phyloP scores from a whole-genome alignment of 2,329 filamentous ascomycete genomes.

The Bipolaris sorokiniana region DNA sequence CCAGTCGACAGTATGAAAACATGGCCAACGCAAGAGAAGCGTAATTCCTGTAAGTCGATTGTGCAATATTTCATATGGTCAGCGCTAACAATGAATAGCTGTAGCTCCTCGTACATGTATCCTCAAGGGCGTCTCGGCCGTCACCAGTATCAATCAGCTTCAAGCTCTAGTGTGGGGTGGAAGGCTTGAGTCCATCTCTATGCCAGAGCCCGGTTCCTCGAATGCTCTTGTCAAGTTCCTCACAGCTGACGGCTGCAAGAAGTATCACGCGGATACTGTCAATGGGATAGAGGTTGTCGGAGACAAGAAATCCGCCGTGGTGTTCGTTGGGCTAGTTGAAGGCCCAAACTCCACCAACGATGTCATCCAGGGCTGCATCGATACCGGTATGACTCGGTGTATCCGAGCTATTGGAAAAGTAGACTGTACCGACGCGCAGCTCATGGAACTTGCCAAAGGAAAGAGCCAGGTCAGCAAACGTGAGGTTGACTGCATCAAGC shows the following conservation, averaged over 20 bases:
- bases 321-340: slow-evolving; percentile 39
- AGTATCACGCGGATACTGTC: slow-evolving; percentile 42
- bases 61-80: background rate
- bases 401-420: slow-evolving; percentile 53
- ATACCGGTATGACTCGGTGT: slow-evolving; percentile 53
- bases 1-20: slow-evolving; percentile 19
- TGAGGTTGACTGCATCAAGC: slow-evolving; percentile 54
- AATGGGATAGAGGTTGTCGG: slow-evolving; percentile 42
- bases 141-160: slow-evolving; percentile 35
- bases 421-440: slow-evolving; percentile 46
- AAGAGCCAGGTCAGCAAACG: slow-evolving; percentile 44
- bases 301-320: slow-evolving; percentile 24
- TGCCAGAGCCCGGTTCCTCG: slow-evolving; percentile 31
- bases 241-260: slow-evolving; percentile 39
- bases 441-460: slow-evolving; percentile 49
- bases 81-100: slow-evolving; percentile 24
- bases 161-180: slow-evolving; percentile 50
- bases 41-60: slow-evolving; percentile 33
- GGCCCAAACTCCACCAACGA: slow-evolving; percentile 48
- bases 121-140: slow-evolving; percentile 32
- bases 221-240: slow-evolving; percentile 44
- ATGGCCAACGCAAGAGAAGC: slow-evolving; percentile 42
- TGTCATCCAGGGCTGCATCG: slow-evolving; percentile 50
- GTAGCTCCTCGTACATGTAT: slow-evolving; percentile 33
- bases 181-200: slow-evolving; percentile 38